phyloP scores from a whole-genome alignment of 2,329 filamentous ascomycete species.

The Fusarium aywerte region DNA sequence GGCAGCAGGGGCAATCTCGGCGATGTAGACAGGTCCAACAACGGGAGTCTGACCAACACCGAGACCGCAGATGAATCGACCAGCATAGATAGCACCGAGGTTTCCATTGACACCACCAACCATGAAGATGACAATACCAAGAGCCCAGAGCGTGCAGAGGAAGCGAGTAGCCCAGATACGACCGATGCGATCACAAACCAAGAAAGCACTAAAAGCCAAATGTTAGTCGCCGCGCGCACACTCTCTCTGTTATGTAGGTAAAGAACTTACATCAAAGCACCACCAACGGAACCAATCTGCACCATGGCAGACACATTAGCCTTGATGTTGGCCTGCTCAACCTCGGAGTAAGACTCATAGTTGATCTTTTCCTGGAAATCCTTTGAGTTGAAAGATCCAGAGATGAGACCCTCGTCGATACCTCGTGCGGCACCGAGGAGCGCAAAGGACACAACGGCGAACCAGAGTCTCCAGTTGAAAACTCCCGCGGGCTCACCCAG shows the following conservation, averaged over 20 bases:
- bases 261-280: conserved; percentile 65
- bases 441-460: conserved; percentile 77
- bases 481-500: conserved; percentile 74
- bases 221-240: background rate
- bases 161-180: conserved; percentile 70
- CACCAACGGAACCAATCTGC: conserved; percentile 79
- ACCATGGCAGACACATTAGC: conserved; percentile 85
- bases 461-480: conserved; percentile 83
- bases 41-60: conserved; percentile 75
- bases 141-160: conserved; percentile 66
- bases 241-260: too few relatives aligned
- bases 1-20: conserved; percentile 75
- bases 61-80: conserved; percentile 72
- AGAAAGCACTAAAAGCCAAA: conserved; percentile 60
- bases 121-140: conserved; percentile 70
- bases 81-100: conserved; percentile 69
- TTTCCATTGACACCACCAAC: conserved; percentile 61
- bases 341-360: conserved; percentile 62
- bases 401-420: conserved; percentile 83
- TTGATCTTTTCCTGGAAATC: conserved; percentile 71
- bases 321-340: conserved; percentile 73
- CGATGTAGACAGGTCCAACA: conserved; percentile 76
- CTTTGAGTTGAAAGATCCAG: conserved; percentile 74
- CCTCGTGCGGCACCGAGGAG: conserved; percentile 81
- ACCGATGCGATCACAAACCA: conserved; percentile 69